Evolutionary conservation across 164 flowering plant species (phyloP), one percentile per base, ranked within the genome.

Genomic region (Annona cherimola): DNA sequence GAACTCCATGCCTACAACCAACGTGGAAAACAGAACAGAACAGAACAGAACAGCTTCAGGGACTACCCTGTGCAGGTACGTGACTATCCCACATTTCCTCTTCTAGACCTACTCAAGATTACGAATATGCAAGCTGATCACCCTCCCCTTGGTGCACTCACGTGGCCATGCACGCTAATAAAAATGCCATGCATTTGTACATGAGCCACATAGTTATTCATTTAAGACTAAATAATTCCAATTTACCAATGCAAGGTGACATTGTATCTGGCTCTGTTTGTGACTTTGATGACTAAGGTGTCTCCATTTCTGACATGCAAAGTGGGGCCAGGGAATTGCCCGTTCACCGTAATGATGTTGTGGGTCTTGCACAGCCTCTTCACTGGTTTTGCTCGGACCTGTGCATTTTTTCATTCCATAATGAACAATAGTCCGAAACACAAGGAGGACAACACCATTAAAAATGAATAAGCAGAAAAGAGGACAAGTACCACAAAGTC

Each of bases 311-410:
- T 82, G 0, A 85, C 86, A 74, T 91, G 93, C 80, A 94, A 66
- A 19, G 97, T 89, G 3, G 97, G 97, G 0, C 97, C 97, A 0
- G 97, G 99, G 45, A 65, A 84, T 79, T 87, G 89, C 42, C 97
- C 99, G 42, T 94, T 94, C 42, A 94, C 97, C 1, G 97, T 92
- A 42, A 94, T 90, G 20, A 77, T 66, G 74, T 79, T 86, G 46
- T 78, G 87, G 63, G 96, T 84, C n/a, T 84, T 92, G 94, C 97
- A 94, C 90, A 92, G 90, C 92, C 97, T 94, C 92, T 90, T 91
- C 90, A 94, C 92, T 76, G 84, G 79, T 12, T 86, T 91, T 76
- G 87, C 88, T 94, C 89, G 93, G 72, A 94, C 76, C 98, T 94
- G 70, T 72, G 66, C 19, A 46, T 20, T 8, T 7, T 7, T n/a